Evolutionary conservation across 805 yeast genomes (phyloP), one percentile per base, ranked within the genome.

Genomic region (Metschnikowia sp.): DNA sequence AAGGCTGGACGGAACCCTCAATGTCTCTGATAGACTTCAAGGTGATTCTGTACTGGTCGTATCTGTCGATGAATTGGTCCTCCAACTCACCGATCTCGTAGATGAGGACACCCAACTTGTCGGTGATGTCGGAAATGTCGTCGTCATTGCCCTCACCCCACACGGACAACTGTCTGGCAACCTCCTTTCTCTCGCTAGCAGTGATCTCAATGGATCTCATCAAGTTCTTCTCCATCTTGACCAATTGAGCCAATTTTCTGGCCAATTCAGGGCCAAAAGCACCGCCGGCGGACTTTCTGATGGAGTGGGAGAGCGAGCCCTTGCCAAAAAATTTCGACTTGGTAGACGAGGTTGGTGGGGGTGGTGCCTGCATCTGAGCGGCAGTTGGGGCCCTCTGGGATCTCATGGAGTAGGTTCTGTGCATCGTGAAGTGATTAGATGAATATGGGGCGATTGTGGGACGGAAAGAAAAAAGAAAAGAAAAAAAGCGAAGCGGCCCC

Each of bases 131-230:
- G 52, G 94, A 83, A 47, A 92, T 96, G 64, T 92, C 99, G 62
- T 92, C 98, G 66, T 92, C 98, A 66, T 91, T 90, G 65, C 86
- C 94, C 70, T 88, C 96, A 75, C 99, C 99, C 99, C 99, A 92
- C 57, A 85, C 68, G 32, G 97, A 90, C 68, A 92, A 81, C 77
- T 92, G 98, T 77, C 89, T 91, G 61, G 98, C 99, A 58, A 90
- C 97, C 63, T 86, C 91, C 69, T 91, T 84, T 69, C 97, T 83
- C 78, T 94, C 98, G 62, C 86, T 82, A 58, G 97, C 89, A 51
- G 89, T 91, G 55, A 88, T 77, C 76, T 94, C 98, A 63, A 92
- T 79, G 53, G 96, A 83, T 72, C 97, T 84, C 87, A 91, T 84
- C 55, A 91, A 86, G 70, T 88, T 87, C 81, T 94, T 94, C 77